Evolutionary conservation across 179 eudicot species (phyloP).

Genomic region (Beta macrorhiza): DNA sequence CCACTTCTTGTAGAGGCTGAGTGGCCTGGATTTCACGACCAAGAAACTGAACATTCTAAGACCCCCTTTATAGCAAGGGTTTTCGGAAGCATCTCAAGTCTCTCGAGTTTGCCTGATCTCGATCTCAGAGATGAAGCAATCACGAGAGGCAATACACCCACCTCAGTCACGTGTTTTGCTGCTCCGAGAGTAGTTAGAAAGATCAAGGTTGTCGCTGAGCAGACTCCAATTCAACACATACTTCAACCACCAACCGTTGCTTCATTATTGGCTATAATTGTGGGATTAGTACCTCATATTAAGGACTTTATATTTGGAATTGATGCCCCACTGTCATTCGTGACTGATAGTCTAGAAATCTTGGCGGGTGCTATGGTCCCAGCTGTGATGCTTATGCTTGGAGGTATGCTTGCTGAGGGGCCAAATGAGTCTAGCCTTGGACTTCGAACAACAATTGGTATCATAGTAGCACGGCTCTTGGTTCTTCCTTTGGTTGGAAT

Average conservation of each 20-base stretch:
- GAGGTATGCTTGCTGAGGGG: conserved; percentile 91
- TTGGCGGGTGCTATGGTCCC: conserved; percentile 82
- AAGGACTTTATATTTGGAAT: conserved; percentile 56
- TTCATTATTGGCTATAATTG: conserved; percentile 57
- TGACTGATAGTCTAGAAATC: conserved; percentile 72
- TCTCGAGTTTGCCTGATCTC: conserved; percentile 49
- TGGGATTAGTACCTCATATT: conserved; percentile 70
- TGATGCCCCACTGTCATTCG: conserved; percentile 60
- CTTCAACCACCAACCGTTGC: conserved; percentile 87
- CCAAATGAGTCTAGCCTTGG: conserved; percentile 71
- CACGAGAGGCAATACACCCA: conserved; percentile 42
- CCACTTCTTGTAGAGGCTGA: conserved; percentile 86
- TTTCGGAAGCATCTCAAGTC: conserved; percentile 40
- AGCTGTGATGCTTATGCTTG: conserved; percentile 81
- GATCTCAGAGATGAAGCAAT: conserved; percentile 45
- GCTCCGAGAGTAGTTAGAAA: conserved; percentile 66
- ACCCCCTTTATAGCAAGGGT: conserved; percentile 66
- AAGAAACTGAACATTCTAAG: conserved; percentile 68
- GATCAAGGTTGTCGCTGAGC: conserved; percentile 64
- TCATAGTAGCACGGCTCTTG: conserved; percentile 60
- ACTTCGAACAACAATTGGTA: conserved; percentile 61
- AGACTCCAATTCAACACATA: conserved; percentile 63
- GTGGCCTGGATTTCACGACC: conserved; percentile 87
- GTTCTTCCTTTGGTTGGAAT: conserved; percentile 81
- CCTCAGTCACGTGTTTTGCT: conserved; percentile 64